A percentile compares a stretch with the other conserved stretches of the same genome.
Evolutionary conservation across 176 grass and related monocot genomes (phyloP).

Genomic region (Triticum aestivum): IWGSC_CS_RefSeq_v2.1 NC_057803.1:626899438-626899937

Average conservation of each 20-base stretch:
- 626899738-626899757: background rate
- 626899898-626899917: background rate
- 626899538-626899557: too few relatives aligned
- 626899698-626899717: background rate
- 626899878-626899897: too few relatives aligned
- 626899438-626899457: background rate
- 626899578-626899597: too few relatives aligned
- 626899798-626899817: background rate
- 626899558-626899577: background rate
- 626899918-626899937: background rate
- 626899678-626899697: background rate
- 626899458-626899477: background rate
- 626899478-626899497: background rate
- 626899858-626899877: background rate
- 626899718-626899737: background rate
- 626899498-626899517: background rate
- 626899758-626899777: background rate
- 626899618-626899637: background rate
- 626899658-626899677: background rate
- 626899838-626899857: background rate
- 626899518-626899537: too few relatives aligned
- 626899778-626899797: background rate
- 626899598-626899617: background rate
- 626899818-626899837: background rate
- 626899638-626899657: background rate